Evolutionary conservation across 2,329 filamentous ascomycete species (phyloP).

Genomic region (Boeremia exigua): DNA sequence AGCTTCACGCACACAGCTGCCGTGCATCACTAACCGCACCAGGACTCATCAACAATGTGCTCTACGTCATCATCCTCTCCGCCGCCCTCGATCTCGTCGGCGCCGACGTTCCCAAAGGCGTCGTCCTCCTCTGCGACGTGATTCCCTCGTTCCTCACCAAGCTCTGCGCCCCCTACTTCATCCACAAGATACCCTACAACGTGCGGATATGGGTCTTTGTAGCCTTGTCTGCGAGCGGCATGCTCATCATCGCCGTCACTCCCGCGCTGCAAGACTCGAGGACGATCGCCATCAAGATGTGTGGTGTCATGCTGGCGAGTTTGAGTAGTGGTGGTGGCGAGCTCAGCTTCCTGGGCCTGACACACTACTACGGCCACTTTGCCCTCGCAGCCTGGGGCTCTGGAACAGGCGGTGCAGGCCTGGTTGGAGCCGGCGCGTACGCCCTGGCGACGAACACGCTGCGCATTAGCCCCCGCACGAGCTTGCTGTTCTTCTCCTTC

Average conservation of each 20-base stretch:
- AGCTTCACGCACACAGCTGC: too few relatives aligned
- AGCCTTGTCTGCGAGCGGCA: conserved; percentile 77
- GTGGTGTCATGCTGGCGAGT: conserved; percentile 83
- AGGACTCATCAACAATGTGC: conserved; percentile 95
- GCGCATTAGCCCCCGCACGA: conserved; percentile 74
- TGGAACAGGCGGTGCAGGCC: conserved; percentile 86
- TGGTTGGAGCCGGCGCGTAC: conserved; percentile 81
- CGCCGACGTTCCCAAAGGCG: conserved; percentile 81
- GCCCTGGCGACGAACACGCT: conserved; percentile 83
- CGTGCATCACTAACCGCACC: conserved; percentile 4
- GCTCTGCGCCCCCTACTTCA: conserved; percentile 89
- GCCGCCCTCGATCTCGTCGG: conserved; percentile 95
- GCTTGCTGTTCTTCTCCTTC: conserved; percentile 77
- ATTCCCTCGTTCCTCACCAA: conserved; percentile 89
- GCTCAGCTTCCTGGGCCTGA: conserved; percentile 86
- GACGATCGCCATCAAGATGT: conserved; percentile 76
- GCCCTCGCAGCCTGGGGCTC: conserved; percentile 91
- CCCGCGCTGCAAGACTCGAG: conserved; percentile 63
- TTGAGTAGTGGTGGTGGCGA: conserved; percentile 87
- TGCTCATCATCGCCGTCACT: conserved; percentile 86
- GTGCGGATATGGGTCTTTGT: conserved; percentile 77
- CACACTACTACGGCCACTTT: conserved; percentile 89
- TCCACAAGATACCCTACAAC: conserved; percentile 83
- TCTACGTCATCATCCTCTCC: conserved; percentile 96
- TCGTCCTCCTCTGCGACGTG: conserved; percentile 92